phyloP scores from a whole-genome alignment of 305 asterid species.

The Nicotiana rustica region DNA sequence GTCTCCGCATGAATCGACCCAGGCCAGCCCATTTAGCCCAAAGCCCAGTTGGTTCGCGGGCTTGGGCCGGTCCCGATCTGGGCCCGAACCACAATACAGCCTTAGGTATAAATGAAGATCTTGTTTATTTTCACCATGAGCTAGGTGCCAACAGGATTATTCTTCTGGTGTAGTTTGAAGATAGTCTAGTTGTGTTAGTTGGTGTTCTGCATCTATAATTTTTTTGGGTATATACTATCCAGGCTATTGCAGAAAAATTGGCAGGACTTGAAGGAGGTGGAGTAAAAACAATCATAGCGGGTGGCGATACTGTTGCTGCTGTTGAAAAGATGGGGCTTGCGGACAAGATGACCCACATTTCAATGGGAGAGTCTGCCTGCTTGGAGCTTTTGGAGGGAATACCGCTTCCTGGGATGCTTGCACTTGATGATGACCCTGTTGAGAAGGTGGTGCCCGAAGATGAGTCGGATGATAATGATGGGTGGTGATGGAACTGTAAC shows the following conservation, averaged over 20 bases:
- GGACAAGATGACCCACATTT: slow-evolving; percentile 82
- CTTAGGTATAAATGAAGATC: slow-evolving; percentile 47
- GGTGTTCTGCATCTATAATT: not conserved
- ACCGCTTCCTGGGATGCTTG: slow-evolving; percentile 72
- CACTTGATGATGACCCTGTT: slow-evolving; percentile 38
- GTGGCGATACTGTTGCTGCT: slow-evolving; percentile 84
- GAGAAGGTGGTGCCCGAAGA: too few species aligned
- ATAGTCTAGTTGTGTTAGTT: too few species aligned
- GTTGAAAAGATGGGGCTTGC: slow-evolving; percentile 82
- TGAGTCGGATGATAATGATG: too few species aligned
- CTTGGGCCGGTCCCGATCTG: too few species aligned
- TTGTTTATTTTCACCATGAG: too few species aligned
- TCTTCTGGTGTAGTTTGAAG: too few species aligned
- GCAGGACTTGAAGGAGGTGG: slow-evolving; percentile 77
- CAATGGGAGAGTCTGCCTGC: slow-evolving; percentile 84
- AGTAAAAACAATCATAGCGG: slow-evolving; percentile 75
- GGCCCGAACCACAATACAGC: too few species aligned
- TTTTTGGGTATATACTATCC: not conserved
- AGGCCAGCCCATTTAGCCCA: too few species aligned
- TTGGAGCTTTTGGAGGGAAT: slow-evolving; percentile 83
- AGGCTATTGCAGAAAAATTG: slow-evolving; percentile 71
- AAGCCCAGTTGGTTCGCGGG: too few species aligned
- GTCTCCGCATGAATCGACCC: too few species aligned
- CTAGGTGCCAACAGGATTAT: slow-evolving; percentile 32
- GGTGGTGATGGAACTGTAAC: too few species aligned